phyloP scores from a whole-genome alignment of 2,329 filamentous ascomycete genomes.

The Penicillium polonicum region DNA sequence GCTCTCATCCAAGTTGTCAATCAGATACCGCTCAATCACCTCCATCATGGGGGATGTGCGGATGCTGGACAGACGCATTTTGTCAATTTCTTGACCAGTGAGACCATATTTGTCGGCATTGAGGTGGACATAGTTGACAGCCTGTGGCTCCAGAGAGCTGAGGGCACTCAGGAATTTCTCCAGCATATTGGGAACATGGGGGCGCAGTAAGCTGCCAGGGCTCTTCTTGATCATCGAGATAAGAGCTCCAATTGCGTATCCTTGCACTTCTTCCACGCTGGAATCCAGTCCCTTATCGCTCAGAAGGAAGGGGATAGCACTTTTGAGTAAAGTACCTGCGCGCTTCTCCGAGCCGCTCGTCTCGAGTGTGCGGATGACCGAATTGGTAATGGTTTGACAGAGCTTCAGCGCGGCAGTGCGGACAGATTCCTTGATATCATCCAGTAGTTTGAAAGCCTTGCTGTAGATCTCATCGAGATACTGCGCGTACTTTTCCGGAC shows the following conservation, averaged over 20 bases:
- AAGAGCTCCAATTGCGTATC: conserved; percentile 78
- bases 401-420: conserved; percentile 76
- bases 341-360: conserved; percentile 66
- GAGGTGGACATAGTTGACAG: conserved; percentile 88
- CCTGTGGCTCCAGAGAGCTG: conserved; percentile 84
- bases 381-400: conserved; percentile 79
- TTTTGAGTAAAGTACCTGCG: conserved; percentile 75
- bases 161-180: conserved; percentile 77
- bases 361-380: conserved; percentile 81
- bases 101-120: conserved; percentile 81
- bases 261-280: conserved; percentile 79
- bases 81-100: conserved; percentile 86
- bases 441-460: conserved; percentile 82
- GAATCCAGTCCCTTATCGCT: conserved; percentile 88
- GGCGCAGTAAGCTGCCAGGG: conserved; percentile 68
- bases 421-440: conserved; percentile 93
- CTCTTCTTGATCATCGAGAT: conserved; percentile 88
- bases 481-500: conserved; percentile 73
- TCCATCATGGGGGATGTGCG: conserved; percentile 87
- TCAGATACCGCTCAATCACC: conserved; percentile 76
- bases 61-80: conserved; percentile 75
- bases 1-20: conserved; percentile 75
- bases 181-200: conserved; percentile 78
- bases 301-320: conserved; percentile 85
- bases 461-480: conserved; percentile 85